Evolutionary conservation across 306 rosid genomes (phyloP), one percentile per base, ranked within the genome.

Genomic region (Glycine tomentella): DNA sequence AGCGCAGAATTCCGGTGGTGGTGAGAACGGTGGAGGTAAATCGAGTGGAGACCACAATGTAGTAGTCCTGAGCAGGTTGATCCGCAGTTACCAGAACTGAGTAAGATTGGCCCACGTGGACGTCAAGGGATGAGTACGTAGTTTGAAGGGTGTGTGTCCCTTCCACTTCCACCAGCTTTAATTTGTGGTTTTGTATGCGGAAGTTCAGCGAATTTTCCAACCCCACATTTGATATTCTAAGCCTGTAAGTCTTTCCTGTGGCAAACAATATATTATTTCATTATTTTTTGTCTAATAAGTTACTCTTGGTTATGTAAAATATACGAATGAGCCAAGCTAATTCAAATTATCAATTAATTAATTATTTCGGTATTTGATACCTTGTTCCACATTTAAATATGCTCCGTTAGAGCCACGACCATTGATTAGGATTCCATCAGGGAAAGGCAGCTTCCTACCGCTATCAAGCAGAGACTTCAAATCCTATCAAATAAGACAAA

Each of bases 121-220:
- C 92, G 49, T 95, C 99, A 3, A 95, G 89, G 49, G 97, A 95
- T 15, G 99, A 95, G 88, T 85, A 95, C 0, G 93, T 86, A 0
- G 90, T 89, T 81, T 95, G 99, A 63, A 95, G 90, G 12, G 98
- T 91, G 86, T 95, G 99, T 49, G 96, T 93, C 86, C 99, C 99
- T 83, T 95, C 99, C 66, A 95, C 99, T 81, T 95, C 99, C 1
- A 90, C 98, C 78, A 93, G 66, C 87, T 85, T 95, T 84, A 95
- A 2, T 25, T 82, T 91, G 90, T 95, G 99, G 75, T 88, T 84
- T 77, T 90, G 93, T 51, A 95, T 95, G 33, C 98, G 88, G 65
- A 95, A 93, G 85, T 95, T 95, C 7, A 95, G 94, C 0, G 99
- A 90, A 74, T 87, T 58, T 72, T 95, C 87, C 72, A 95, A 66